phyloP scores from a whole-genome alignment of 352 stramenopile species.

The Phytopythium boreale region DNA sequence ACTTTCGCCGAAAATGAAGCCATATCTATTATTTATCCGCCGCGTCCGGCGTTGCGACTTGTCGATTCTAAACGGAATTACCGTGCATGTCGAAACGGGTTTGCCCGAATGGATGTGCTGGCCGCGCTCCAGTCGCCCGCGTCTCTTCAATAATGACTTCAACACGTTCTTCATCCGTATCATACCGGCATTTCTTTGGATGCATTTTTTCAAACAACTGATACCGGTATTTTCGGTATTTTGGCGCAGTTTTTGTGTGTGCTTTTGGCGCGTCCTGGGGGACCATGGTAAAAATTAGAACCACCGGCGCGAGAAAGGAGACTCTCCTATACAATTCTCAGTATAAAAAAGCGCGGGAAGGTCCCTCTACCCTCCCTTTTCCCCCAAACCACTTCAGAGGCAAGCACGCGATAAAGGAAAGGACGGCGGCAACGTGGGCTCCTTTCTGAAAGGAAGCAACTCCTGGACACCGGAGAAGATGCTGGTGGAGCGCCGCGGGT shows the following conservation, averaged over 20 bases:
- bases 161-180: too few species aligned
- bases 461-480: background rate
- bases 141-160: too few species aligned
- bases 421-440: too few species aligned
- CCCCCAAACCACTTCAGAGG: background rate
- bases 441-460: too few species aligned
- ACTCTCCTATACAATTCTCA: background rate
- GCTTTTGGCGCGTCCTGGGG: background rate
- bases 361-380: background rate
- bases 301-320: background rate
- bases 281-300: too few species aligned
- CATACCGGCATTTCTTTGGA: background rate
- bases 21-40: background rate
- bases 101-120: too few species aligned
- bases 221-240: background rate
- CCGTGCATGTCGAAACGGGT: too few species aligned
- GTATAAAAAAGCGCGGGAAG: background rate
- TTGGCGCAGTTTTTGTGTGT: background rate
- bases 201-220: background rate
- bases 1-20: background rate
- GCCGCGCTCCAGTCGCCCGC: too few species aligned
- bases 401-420: background rate
- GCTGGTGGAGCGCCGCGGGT: slow-evolving; percentile 16
- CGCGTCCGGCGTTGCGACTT: background rate
- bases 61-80: too few species aligned